Percentiles rank a stretch among this genome's conserved stretches.
phyloP scores from a whole-genome alignment of 345 rosid genomes.

The Hirschfeldia incana region DNA sequence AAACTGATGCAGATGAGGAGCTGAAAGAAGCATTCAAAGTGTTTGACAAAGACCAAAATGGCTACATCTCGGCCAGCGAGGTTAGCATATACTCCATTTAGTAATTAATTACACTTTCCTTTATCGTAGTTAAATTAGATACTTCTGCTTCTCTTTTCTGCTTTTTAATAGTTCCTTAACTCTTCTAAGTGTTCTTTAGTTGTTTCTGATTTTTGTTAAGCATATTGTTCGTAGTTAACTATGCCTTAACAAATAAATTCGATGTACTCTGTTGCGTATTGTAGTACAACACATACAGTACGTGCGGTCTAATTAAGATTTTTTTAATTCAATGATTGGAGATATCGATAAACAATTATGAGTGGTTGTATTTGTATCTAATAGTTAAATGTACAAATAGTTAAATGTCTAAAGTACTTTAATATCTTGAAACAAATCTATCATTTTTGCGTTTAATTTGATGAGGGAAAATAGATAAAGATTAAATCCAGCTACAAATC shows the following conservation, averaged over 20 bases:
- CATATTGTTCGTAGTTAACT: background rate
- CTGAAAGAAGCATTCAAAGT: conserved; percentile 85
- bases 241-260: background rate
- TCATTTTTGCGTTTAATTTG: background rate
- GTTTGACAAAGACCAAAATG: conserved; percentile 86
- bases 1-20: conserved; percentile 73
- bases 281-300: conserved; percentile 8
- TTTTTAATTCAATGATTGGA: conserved; percentile 4
- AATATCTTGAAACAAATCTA: background rate
- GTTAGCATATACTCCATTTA: conserved; percentile 37
- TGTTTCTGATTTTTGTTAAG: background rate
- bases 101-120: background rate
- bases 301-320: conserved; percentile 17
- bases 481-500: background rate
- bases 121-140: background rate
- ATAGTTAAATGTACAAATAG: background rate
- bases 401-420: too few species aligned
- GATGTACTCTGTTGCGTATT: background rate
- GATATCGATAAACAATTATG: background rate
- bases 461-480: background rate
- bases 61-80: conserved; percentile 80
- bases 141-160: background rate
- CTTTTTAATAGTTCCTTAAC: background rate
- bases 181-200: background rate
- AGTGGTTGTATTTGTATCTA: background rate